A percentile compares a stretch with the other conserved stretches of the same genome.
phyloP scores from a whole-genome alignment of 495 filamentous ascomycete species.

The Cercophora scortea region DNA sequence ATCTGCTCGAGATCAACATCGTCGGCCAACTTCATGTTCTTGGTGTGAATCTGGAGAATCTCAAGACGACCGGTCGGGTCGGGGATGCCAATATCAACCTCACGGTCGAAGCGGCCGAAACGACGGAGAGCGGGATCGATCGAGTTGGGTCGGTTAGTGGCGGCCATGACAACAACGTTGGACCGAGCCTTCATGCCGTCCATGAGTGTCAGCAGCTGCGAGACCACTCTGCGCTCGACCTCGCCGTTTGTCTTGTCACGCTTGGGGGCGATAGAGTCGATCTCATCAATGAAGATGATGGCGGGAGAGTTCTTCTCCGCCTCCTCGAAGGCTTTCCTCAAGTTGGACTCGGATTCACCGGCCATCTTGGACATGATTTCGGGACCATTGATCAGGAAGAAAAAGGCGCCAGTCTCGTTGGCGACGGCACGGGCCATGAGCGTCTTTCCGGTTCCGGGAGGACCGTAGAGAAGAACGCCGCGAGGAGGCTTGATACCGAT shows the following conservation, averaged over 20 bases:
- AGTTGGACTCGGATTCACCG: constrained; percentile 95
- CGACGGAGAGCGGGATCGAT: constrained; percentile 96
- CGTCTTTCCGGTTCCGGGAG: constrained; percentile 98
- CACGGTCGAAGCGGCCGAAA: constrained; percentile 96
- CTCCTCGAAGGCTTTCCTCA: constrained; percentile 97
- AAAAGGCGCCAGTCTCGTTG: constrained; percentile 98
- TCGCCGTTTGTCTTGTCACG: constrained; percentile 99
- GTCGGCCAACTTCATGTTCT: constrained; percentile 99
- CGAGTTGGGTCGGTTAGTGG: constrained; percentile 95
- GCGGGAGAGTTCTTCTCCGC: constrained; percentile 99
- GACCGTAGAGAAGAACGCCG: constrained; percentile 95
- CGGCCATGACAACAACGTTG: constrained; percentile 98
- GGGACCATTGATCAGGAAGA: constrained; percentile 98
- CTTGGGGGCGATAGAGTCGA: constrained; percentile 98
- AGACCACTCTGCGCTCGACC: constrained; percentile 96
- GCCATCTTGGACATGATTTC: constrained; percentile 99
- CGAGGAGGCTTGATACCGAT: constrained; percentile 99
- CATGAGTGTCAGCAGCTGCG: constrained; percentile 95
- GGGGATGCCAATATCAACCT: constrained; percentile 96
- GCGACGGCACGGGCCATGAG: constrained; percentile 97
- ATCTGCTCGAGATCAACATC: constrained; percentile 97
- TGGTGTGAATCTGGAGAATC: constrained; percentile 97
- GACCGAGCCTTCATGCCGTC: constrained; percentile 99
- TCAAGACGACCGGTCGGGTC: constrained; percentile 98
- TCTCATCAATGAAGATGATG: constrained; percentile 99